Percentiles rank a stretch among this genome's conserved stretches.
Conservation (phyloP, 805 yeast genomes). For the Yarrowia osloensis region DNA sequence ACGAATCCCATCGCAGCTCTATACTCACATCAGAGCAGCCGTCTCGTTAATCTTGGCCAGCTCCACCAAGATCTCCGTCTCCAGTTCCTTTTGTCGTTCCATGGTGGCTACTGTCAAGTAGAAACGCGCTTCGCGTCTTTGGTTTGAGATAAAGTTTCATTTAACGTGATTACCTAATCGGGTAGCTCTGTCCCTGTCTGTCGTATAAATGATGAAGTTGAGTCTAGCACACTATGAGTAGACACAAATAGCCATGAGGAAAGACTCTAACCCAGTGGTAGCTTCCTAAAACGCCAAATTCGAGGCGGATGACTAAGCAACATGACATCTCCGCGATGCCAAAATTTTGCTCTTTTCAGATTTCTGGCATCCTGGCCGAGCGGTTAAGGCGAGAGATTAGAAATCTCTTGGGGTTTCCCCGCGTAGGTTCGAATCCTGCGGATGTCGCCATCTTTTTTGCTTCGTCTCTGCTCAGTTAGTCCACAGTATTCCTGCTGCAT, state of each 20-base stretch:
- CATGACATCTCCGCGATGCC: background rate
- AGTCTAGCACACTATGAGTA: no score
- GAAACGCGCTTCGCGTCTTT: background rate
- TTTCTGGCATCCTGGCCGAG: constrained; percentile 8
- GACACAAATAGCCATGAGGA: no score
- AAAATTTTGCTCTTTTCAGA: background rate
- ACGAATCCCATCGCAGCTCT: no score
- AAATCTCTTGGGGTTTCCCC: constrained; percentile 11
- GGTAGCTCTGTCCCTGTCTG: no score
- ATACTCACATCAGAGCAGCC: background rate
- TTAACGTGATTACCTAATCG: background rate
- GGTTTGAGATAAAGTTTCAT: background rate
- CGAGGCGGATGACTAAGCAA: background rate
- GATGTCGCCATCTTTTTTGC: background rate
- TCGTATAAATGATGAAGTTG: no score
- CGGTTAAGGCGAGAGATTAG: constrained; percentile 14
- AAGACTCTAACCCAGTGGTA: background rate
- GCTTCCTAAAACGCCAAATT: background rate
- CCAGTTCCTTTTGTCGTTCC: constrained; percentile 22
- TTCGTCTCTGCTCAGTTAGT: no score
- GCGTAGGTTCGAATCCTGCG: constrained; percentile 13
- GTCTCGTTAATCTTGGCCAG: constrained; percentile 17
- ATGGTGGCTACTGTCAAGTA: background rate
- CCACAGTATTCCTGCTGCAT: background rate
- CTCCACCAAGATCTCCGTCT: constrained; percentile 1